A percentile compares a stretch with the other conserved stretches of the same genome.
Conservation (phyloP, 306 rosid species). For the Oemleria cerasiformis region DNA sequence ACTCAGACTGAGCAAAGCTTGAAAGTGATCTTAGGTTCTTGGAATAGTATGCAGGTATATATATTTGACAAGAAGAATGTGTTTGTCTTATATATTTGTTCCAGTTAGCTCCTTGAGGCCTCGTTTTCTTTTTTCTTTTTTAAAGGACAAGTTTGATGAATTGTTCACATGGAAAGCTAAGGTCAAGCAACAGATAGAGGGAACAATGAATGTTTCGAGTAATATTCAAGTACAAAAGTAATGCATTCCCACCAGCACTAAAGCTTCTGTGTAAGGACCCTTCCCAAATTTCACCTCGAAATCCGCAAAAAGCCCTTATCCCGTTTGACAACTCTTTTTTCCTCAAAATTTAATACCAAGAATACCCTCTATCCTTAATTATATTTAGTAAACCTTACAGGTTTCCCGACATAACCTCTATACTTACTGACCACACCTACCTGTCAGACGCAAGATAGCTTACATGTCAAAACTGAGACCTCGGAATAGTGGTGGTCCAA, state of each 20-base stretch:
- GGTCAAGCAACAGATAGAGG: constrained; percentile 60
- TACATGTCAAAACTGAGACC: too few relatives aligned
- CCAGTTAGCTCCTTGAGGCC: constrained; percentile 12
- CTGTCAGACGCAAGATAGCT: too few relatives aligned
- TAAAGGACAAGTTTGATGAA: constrained; percentile 64
- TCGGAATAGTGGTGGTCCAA: too few relatives aligned
- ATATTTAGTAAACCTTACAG: too few relatives aligned
- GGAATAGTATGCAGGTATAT: constrained; percentile 74
- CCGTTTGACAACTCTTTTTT: too few relatives aligned
- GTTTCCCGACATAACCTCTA: too few relatives aligned
- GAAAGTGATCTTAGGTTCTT: constrained; percentile 48
- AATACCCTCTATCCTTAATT: too few relatives aligned
- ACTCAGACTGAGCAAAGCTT: constrained; percentile 50
- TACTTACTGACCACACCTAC: too few relatives aligned
- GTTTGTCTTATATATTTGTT: background rate
- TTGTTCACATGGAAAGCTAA: constrained; percentile 59
- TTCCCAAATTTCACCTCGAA: too few relatives aligned
- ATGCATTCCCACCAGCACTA: constrained; percentile 38
- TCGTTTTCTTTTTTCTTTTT: constrained; percentile 12
- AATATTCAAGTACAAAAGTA: constrained; percentile 46
- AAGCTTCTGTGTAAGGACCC: too few relatives aligned
- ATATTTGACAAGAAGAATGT: background rate
- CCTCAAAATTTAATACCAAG: too few relatives aligned
- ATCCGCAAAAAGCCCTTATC: too few relatives aligned
- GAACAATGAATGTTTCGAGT: constrained; percentile 47